Evolutionary conservation across 805 yeast genomes (phyloP), one percentile per base, ranked within the genome.

Genomic region (Naumovozyma castellii): DNA sequence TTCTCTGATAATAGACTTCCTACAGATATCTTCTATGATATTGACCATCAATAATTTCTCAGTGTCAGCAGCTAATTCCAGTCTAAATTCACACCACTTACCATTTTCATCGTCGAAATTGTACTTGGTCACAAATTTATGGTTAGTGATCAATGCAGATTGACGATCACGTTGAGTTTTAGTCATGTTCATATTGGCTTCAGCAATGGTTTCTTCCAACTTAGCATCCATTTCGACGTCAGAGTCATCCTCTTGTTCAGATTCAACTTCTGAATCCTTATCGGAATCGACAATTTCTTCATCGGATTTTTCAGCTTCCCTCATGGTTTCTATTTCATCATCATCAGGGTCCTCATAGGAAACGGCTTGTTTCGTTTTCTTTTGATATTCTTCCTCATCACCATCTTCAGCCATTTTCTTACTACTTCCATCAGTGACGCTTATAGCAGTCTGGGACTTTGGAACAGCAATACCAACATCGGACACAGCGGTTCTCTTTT

Each of bases 11-110:
- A 92, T 96, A 40, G 86, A 84, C 48, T 74, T 74, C 52, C 86
- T 82, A 62, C 97, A 88, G 42, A 90, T 77, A 41, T 82, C 88
- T 67, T 94, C 99, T 42, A 92, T 78, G 56, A 92, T 80, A 68
- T 92, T 92, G 40, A 92, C 96, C 98, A 92, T 90, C 70, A 92
- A 76, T 61, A 92, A 69, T 71, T 92, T 92, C 67, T 87, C 90
- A 19, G 94, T 80, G 32, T 80, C 84, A 19, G 92, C 86, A 36
- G 85, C 78, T 50, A 87, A 73, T 56, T 84, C 88, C 42, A 92
- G 62, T 59, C 77, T 80, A 63, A 94, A 85, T 61, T 83, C 84
- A 69, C 97, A 88, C 97, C 97, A 90, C 52, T 77, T 74, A 45
- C 97, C 97, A 34, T 69, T 57, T 18, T 67, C 77, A 59, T 90